phyloP scores from a whole-genome alignment of 257 asterid genomes.

The Penstemon davidsonii region DNA sequence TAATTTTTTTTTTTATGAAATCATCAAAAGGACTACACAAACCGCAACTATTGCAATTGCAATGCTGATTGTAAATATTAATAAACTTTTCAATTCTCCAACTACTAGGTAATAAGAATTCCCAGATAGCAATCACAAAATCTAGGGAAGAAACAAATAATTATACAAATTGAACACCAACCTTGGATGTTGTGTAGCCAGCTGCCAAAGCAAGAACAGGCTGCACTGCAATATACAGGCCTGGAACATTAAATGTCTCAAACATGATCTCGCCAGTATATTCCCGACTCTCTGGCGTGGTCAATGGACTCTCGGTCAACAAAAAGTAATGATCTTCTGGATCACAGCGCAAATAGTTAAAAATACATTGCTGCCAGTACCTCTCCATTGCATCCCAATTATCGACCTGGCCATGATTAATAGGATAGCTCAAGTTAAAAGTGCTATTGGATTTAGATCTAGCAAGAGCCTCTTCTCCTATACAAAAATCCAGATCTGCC shows the following conservation, averaged over 20 bases:
- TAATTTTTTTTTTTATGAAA: background rate
- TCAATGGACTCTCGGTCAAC: slow-evolving; percentile 89
- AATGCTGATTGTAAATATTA: slow-evolving; percentile 8
- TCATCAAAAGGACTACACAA: background rate
- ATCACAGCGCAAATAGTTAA: slow-evolving; percentile 83
- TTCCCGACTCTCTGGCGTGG: slow-evolving; percentile 95
- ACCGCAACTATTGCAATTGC: background rate
- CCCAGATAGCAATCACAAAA: slow-evolving; percentile 21
- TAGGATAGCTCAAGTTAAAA: slow-evolving; percentile 73
- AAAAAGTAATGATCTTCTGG: slow-evolving; percentile 96
- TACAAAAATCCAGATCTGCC: slow-evolving; percentile 93
- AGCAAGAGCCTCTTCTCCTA: slow-evolving; percentile 84
- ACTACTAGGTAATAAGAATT: slow-evolving; percentile 16
- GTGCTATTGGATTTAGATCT: slow-evolving; percentile 67
- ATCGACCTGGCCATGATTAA: slow-evolving; percentile 87
- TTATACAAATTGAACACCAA: slow-evolving; percentile 32
- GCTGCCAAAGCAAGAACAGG: slow-evolving; percentile 99
- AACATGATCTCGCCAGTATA: slow-evolving; percentile 96
- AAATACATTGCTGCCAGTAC: slow-evolving; percentile 95
- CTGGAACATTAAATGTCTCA: slow-evolving; percentile 92
- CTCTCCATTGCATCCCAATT: slow-evolving; percentile 98
- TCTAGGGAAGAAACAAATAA: slow-evolving; percentile 7
- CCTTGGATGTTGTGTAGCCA: slow-evolving; percentile 95
- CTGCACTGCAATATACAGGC: slow-evolving; percentile 91
- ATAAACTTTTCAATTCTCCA: slow-evolving; percentile 1